A percentile compares a stretch with the other conserved stretches of the same genome.
These are phyloP conservation scores for Phytophthora chlamydospora DNA, from an alignment of 352 stramenopile species.

Conservation along the genomic window DNA sequence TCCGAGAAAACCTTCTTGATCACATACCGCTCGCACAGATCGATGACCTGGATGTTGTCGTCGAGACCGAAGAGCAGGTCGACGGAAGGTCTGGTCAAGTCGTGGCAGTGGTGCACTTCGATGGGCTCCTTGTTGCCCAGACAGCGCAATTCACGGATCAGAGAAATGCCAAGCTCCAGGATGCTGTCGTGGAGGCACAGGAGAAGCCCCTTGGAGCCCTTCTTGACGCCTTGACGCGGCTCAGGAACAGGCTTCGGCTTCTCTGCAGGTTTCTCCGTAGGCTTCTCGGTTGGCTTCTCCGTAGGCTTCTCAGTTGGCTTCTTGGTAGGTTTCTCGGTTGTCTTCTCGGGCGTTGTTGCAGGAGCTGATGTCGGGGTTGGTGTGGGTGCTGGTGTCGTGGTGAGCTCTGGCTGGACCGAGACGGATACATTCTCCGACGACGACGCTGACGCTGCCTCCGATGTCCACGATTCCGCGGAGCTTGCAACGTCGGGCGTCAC, in stretches of 20 bases:
- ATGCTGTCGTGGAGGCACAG: constrained; percentile 52
- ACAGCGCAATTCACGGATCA: constrained; percentile 59
- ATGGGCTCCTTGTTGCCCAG: constrained; percentile 55
- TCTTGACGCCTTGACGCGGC: constrained; percentile 36
- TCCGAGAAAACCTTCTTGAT: constrained; percentile 34
- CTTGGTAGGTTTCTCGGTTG: constrained; percentile 7
- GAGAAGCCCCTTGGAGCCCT: constrained; percentile 46
- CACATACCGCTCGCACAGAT: constrained; percentile 45
- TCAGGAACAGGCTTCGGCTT: constrained; percentile 28
- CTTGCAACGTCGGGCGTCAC: constrained; percentile 6
- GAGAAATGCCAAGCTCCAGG: constrained; percentile 46
- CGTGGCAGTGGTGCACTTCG: constrained; percentile 62
- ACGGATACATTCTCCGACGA: constrained; percentile 7
- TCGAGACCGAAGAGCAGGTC: constrained; percentile 42
- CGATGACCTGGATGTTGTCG: constrained; percentile 49
- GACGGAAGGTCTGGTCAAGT: constrained; percentile 43
- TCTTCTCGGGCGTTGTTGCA: constrained; percentile 2
- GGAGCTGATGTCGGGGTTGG: background rate
- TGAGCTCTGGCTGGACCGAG: constrained; percentile 5
- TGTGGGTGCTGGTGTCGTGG: background rate
- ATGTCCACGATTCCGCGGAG: constrained; percentile 11
- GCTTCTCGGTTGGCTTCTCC: constrained; percentile 13
- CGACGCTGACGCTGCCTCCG: constrained; percentile 10
- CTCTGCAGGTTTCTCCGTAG: constrained; percentile 20
- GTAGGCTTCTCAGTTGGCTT: constrained; percentile 16